These are phyloP conservation scores for Fusarium devonianum DNA, from an alignment of 2,329 filamentous ascomycete species.

Conservation along the genomic window DNA sequence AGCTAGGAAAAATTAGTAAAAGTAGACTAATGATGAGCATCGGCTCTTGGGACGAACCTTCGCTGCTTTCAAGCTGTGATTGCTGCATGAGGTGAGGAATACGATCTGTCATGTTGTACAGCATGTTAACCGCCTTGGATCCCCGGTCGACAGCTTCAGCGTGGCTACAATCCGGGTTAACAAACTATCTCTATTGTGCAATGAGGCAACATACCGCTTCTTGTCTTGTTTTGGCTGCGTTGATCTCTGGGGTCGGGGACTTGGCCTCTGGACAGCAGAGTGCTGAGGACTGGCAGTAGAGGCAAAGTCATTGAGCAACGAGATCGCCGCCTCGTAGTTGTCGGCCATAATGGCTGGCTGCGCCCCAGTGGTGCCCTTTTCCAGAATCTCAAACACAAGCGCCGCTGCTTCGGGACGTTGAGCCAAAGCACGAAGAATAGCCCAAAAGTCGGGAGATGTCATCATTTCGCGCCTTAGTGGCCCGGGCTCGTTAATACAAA, in stretches of 20 bases:
- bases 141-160: constrained; percentile 74
- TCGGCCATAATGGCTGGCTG: constrained; percentile 88
- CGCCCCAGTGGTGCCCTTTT: constrained; percentile 75
- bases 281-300: constrained; percentile 79
- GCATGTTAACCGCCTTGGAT: constrained; percentile 79
- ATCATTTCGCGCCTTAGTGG: constrained; percentile 90
- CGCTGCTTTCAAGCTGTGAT: constrained; percentile 86
- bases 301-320: constrained; percentile 87
- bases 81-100: constrained; percentile 90
- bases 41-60: constrained; percentile 63
- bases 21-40: background rate
- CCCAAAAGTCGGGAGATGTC: constrained; percentile 97
- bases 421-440: constrained; percentile 79
- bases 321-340: constrained; percentile 90
- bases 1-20: constrained; percentile 58
- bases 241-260: constrained; percentile 54
- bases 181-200: background rate
- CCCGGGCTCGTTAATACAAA: constrained; percentile 79
- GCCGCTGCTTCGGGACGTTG: constrained; percentile 73
- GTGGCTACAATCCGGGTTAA: constrained; percentile 35
- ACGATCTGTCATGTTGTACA: constrained; percentile 81
- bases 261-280: constrained; percentile 71
- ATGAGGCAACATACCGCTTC: constrained; percentile 42
- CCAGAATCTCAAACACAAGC: constrained; percentile 86
- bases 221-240: constrained; percentile 36